Base-by-base conservation (phyloP, 2,329 filamentous ascomycete species). In the Myriosclerotinia curreyana region DNA sequence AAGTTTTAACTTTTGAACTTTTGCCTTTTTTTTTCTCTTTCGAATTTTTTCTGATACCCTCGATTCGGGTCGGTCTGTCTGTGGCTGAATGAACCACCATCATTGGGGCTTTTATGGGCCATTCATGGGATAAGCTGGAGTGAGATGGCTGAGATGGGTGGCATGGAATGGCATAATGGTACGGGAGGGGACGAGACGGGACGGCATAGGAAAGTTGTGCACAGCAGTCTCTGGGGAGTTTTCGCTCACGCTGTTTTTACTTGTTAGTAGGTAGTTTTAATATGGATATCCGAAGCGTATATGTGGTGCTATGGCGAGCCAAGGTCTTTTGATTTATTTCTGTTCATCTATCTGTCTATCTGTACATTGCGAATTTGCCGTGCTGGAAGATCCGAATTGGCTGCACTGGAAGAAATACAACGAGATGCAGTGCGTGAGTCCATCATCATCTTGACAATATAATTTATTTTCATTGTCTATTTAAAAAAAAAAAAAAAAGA, bases 401-500 rank as follows among this genome's bases (percentile, higher is more conserved):
- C n/a, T 25, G 4, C 25, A 3, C 9, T 25, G 22, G n/a, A 8
- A 25, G n/a, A 6, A 8, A n/a, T n/a, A n/a, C 44, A 48, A 31
- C 28, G 28, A 31, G 6, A 4, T 31, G 28, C 4, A 31, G 28
- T 31, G 44, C 6, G 42, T 6, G n/a, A 48, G 3, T 8, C 15
- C 14, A 20, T 20, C 25, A 17, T 44, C 15, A 34, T 34, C 7
- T 56, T 46, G 46, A 46, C 17, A 56, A 44, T 17, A 9, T 56
- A n/a, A 34, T 56, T 55, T 22, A n/a, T 28, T 55, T 55, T 2
- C 38, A 9, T 28, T 22, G 17, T 22, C 25, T 44, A 46, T 44
- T 11, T 34, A 48, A 58, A 58, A 58, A 34, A 40, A n/a, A 25
- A 17, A 46, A 48, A 58, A 58, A 58, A 34, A 40, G 36, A 25